phyloP scores from a whole-genome alignment of 2,329 filamentous ascomycete genomes.

The Ophiostoma himal-ulmi region DNA sequence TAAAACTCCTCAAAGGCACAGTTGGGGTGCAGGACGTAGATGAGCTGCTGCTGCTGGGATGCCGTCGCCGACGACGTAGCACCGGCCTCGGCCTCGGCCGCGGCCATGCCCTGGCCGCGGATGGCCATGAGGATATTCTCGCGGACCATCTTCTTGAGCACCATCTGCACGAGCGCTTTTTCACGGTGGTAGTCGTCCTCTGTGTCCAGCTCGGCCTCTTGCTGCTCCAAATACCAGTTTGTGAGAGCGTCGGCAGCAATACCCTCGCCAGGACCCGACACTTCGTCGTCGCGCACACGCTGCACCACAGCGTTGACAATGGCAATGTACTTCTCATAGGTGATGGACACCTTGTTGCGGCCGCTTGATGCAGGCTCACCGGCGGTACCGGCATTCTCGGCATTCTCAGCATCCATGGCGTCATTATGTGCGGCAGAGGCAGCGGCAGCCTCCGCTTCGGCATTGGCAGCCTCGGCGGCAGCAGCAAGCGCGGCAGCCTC shows the following conservation, averaged over 20 bases:
- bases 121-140: constrained; percentile 86
- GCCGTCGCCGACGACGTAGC: constrained; percentile 27
- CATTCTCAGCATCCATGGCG: constrained; percentile 31
- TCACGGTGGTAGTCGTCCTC: constrained; percentile 79
- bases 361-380: constrained; percentile 15
- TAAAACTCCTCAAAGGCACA: constrained; percentile 68
- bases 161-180: constrained; percentile 68
- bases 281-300: constrained; percentile 77
- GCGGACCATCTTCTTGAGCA: constrained; percentile 92
- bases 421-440: constrained; percentile 39
- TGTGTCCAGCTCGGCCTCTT: constrained; percentile 72
- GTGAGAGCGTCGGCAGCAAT: constrained; percentile 76
- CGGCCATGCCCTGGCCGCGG: constrained; percentile 53
- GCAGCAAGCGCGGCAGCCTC: constrained; percentile 17
- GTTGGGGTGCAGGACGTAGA: constrained; percentile 93
- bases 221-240: constrained; percentile 87
- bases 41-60: constrained; percentile 47
- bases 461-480: constrained; percentile 37
- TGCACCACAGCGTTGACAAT: constrained; percentile 84
- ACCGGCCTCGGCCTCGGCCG: constrained; percentile 33
- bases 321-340: constrained; percentile 87
- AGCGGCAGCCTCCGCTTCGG: constrained; percentile 38
- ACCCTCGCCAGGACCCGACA: constrained; percentile 64
- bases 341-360: constrained; percentile 72
- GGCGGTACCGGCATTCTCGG: background rate